These are phyloP conservation scores for Coelastrella sp. DNA, from an alignment of 139 green algal species.

Conservation along the genomic window DNA sequence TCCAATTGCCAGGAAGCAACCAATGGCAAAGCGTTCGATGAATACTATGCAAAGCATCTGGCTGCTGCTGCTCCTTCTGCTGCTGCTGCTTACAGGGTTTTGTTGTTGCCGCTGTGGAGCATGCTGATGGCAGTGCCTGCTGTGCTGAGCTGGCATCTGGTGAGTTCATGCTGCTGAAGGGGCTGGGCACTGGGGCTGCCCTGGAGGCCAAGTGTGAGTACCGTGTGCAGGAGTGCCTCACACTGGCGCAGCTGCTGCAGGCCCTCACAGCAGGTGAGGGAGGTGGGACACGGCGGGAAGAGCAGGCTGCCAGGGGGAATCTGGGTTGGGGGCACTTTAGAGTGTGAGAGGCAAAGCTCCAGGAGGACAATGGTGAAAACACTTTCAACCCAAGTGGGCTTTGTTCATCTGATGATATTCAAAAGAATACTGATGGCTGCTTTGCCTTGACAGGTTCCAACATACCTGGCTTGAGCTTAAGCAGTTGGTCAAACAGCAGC, in stretches of 20 bases:
- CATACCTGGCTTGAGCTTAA: background rate
- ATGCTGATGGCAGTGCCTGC: conserved; percentile 41
- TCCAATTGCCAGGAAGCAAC: background rate
- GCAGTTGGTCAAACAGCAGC: conserved; percentile 6
- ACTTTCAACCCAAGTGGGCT: background rate
- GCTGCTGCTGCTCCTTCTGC: background rate
- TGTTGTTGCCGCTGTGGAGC: conserved; percentile 45
- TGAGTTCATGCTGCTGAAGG: conserved; percentile 34
- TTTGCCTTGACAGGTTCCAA: background rate
- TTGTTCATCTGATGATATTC: background rate
- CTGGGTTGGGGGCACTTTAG: too few relatives aligned
- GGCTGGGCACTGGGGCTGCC: conserved; percentile 26
- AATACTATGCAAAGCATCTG: background rate
- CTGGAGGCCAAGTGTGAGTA: conserved; percentile 49
- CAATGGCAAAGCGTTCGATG: background rate
- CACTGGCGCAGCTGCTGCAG: conserved; percentile 19
- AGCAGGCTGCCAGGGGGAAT: too few relatives aligned
- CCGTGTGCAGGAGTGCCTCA: conserved; percentile 37
- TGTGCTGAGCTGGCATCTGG: conserved; percentile 31
- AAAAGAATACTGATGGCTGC: background rate
- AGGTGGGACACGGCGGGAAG: background rate
- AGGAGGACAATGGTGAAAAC: background rate
- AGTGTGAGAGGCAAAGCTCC: background rate
- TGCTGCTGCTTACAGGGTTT: conserved; percentile 13
- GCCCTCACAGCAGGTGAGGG: conserved; percentile 16